These are phyloP conservation scores for Wickerhamiella sorbophila DNA, from an alignment of 805 yeast species.

Conservation along the genomic window DNA sequence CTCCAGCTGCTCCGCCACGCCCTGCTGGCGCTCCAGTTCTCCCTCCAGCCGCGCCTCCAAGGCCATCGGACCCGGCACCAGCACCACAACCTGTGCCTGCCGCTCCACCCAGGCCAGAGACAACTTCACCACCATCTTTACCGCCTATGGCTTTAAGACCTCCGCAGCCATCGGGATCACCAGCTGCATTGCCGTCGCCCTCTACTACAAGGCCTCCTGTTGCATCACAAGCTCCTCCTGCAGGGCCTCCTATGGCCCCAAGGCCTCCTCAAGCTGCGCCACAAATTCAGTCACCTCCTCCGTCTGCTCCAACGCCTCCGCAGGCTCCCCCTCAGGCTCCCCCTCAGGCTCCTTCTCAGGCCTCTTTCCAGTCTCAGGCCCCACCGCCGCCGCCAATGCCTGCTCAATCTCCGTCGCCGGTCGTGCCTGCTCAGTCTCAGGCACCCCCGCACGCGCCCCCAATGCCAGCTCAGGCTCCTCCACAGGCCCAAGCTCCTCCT, in stretches of 20 bases:
- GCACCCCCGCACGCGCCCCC: constrained; percentile 14
- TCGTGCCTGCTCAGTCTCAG: too few species aligned
- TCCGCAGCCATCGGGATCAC: not conserved
- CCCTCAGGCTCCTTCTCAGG: constrained; percentile 6
- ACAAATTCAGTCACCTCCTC: constrained; percentile 12
- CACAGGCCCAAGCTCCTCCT: constrained; percentile 13
- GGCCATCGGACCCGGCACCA: not conserved
- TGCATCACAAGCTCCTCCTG: constrained; percentile 4
- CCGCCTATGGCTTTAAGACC: constrained; percentile 2
- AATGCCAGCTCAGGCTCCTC: constrained; percentile 14
- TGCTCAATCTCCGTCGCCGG: constrained; percentile 12
- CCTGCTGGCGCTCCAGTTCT: not conserved
- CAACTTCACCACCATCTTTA: not conserved
- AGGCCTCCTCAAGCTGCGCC: constrained; percentile 6
- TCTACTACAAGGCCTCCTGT: not conserved
- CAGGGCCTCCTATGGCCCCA: constrained; percentile 13
- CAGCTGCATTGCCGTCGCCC: constrained; percentile 5
- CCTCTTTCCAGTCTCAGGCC: constrained; percentile 13
- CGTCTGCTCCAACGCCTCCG: constrained; percentile 7
- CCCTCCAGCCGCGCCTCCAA: not conserved
- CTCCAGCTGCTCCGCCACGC: not conserved
- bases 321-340: constrained; percentile 16
- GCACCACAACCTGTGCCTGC: constrained; percentile 2
- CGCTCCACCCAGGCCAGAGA: constrained; percentile 10
- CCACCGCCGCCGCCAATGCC: constrained; percentile 18